Conservation (phyloP, 495 filamentous ascomycete species). For the Penicillium pancosmium region DNA sequence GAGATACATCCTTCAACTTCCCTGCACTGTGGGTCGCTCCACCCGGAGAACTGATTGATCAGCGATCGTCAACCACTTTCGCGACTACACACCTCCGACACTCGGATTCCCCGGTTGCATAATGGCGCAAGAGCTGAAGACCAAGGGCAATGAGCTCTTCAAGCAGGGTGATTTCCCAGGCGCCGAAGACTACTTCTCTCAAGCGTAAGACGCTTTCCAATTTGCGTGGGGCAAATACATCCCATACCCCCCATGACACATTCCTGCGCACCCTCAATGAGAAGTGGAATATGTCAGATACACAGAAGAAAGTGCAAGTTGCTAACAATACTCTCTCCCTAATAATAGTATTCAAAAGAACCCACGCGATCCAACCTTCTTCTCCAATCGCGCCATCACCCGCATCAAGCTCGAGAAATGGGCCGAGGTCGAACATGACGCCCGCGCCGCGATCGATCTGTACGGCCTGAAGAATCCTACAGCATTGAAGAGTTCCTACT, state of each 20-base stretch:
- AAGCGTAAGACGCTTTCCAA: conserved; percentile 64
- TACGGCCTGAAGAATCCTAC: conserved; percentile 50
- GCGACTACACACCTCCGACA: conserved; percentile 1
- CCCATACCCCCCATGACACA: background rate
- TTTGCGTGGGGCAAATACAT: background rate
- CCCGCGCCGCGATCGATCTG: conserved; percentile 70
- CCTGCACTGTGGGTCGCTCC: conserved; percentile 21
- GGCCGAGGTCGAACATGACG: conserved; percentile 80
- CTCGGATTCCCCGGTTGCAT: conserved; percentile 1
- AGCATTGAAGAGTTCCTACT: conserved; percentile 78
- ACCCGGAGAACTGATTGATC: conserved; percentile 28
- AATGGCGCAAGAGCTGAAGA: conserved; percentile 49
- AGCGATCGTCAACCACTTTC: conserved; percentile 12
- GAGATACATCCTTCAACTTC: background rate
- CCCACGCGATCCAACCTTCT: conserved; percentile 51
- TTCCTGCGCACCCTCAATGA: background rate
- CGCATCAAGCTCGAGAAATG: conserved; percentile 72
- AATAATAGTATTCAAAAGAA: conserved; percentile 49
- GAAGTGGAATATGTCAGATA: too few relatives aligned
- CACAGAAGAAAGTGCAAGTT: too few relatives aligned
- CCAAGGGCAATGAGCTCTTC: conserved; percentile 56
- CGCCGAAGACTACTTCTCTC: conserved; percentile 80
- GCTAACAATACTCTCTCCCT: conserved; percentile 3
- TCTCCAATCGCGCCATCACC: conserved; percentile 88
- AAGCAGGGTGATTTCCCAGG: conserved; percentile 67